Evolutionary conservation across 192 early-diverging fungal species (phyloP).

Genomic region (Geranomyces variabilis): DNA sequence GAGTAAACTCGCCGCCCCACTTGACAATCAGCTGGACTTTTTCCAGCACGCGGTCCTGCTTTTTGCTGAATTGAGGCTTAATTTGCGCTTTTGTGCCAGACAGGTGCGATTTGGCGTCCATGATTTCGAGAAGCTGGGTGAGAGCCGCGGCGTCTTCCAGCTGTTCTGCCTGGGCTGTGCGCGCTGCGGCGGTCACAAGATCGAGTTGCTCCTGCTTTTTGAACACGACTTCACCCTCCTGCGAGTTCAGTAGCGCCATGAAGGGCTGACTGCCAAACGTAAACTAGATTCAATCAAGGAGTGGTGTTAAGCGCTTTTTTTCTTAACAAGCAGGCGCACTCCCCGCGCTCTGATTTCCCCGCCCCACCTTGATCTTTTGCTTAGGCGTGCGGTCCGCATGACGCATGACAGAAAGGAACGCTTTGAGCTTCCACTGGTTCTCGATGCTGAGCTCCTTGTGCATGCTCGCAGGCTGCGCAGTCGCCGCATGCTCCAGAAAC

Average conservation of each 20-base stretch:
- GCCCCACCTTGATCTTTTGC: constrained; percentile 87
- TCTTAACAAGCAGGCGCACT: no score
- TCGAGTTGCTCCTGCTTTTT: constrained; percentile 73
- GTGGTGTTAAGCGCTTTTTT: neutral
- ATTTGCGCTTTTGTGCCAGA: constrained; percentile 93
- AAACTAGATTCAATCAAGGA: constrained; percentile 59
- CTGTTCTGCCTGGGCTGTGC: constrained; percentile 55
- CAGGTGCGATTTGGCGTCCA: constrained; percentile 77
- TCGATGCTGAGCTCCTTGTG: constrained; percentile 58
- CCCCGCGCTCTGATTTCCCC: constrained; percentile 11
- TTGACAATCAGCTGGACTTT: constrained; percentile 93
- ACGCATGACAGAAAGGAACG: constrained; percentile 88
- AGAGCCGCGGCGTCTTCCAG: constrained; percentile 62
- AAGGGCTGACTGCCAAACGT: constrained; percentile 73
- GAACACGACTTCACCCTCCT: constrained; percentile 77
- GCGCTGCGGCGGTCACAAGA: constrained; percentile 65
- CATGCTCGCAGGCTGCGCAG: constrained; percentile 20
- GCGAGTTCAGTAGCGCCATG: constrained; percentile 67
- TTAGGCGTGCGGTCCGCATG: constrained; percentile 98
- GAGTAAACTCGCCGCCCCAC: constrained; percentile 93
- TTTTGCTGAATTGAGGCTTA: constrained; percentile 72
- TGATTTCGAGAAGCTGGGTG: constrained; percentile 71
- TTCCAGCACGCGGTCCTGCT: constrained; percentile 50
- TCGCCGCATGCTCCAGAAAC: constrained; percentile 70
- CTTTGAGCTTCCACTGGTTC: constrained; percentile 91